Base-by-base conservation (phyloP, 805 yeast species). In the Candida dendrica region DNA sequence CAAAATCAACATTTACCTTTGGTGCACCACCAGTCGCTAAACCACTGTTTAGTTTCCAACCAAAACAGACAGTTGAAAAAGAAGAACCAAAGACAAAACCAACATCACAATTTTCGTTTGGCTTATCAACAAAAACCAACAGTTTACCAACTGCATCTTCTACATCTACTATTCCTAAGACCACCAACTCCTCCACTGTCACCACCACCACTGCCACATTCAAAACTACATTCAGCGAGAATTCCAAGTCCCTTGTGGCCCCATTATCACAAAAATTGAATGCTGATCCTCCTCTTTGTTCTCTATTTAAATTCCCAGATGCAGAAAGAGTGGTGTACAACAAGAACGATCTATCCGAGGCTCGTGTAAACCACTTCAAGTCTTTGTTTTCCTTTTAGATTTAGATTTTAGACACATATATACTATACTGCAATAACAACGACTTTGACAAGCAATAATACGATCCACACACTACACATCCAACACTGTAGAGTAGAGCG, bases 291-390 rank as follows among this genome's bases (percentile, higher is more conserved):
- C 11, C 9, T 14, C 11, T 16, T 34, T 14, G 10, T 27, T 20
- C 51, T 3, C 32, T 38, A 16, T 53, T 52, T 33, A 35, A 27
- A 1, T 55, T 55, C 45, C 59, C 59, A 5, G 47, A 45, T 19
- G 46, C 59, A 8, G 40, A 42, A 20, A 40, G 42, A 6, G 31
- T 46, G 3, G 49, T 47, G 0, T 42, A 40, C 33, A 38, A 49
- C 1, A 3, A 44, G 11, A 39, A 43, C 13, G 54, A 53, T 26
- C 43, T 53, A 14, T 53, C 50, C 33, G 54, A 49, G 35, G 9
- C 43, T 6, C 46, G 47, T 34, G 52, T 53, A 7, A 29, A 29
- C 3, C 27, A 44, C 2, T 47, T 41, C 36, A 47, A 37, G 24
- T 9, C 34, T 9, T 32, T 32, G 11, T 16, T 32, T 15, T 15